Evolutionary conservation across 352 stramenopile genomes (phyloP), one percentile per base, ranked within the genome.

Genomic region (Blastocystis hominis): DNA sequence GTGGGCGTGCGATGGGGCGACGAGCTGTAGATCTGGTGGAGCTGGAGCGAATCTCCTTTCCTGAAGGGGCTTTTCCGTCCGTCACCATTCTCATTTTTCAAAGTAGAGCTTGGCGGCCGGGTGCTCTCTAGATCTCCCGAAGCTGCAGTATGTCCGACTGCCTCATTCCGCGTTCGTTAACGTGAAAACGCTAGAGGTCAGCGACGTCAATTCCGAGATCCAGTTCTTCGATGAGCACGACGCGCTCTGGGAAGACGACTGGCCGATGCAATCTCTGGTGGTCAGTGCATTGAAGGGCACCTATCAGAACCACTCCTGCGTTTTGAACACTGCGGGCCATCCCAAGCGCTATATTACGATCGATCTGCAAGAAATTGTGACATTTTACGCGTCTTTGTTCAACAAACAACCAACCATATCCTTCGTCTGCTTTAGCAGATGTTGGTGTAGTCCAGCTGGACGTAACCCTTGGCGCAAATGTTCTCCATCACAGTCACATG

Each of bases 401-500:
- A 53, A 75, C 17, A 20, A 75, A 75, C 20, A 63, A 80, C 62
- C 70, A 64, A 80, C 15, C 55, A 30, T 30, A 30, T 30, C 24
- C 24, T 30, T 30, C 24, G 24, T 30, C 24, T 30, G 40, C 24
- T 30, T 54, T 54, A 84, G 68, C 72, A 84, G 17, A 84, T 53
- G 20, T 69, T 30, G 36, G 66, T 53, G 50, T 68, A 84, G 42
- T 84, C 72, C 7, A 84, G 15, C 5, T 84, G 7, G 0, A 84
- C 72, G 34, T 20, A 38, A 55, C 72, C 72, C 2, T 46, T 30
- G 40, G 61, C 42, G 40, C 77, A 87, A 24, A 87, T 77, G 54
- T 87, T 78, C 62, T 87, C 62, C 15, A 87, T 55, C 2, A 56
- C 77, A 17, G 24, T 87, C 42, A 87, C 77, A 64, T 87, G 77